These are phyloP conservation scores for Camillea tinctor DNA, from an alignment of 2,329 filamentous ascomycete species.

Conservation along the genomic window DNA sequence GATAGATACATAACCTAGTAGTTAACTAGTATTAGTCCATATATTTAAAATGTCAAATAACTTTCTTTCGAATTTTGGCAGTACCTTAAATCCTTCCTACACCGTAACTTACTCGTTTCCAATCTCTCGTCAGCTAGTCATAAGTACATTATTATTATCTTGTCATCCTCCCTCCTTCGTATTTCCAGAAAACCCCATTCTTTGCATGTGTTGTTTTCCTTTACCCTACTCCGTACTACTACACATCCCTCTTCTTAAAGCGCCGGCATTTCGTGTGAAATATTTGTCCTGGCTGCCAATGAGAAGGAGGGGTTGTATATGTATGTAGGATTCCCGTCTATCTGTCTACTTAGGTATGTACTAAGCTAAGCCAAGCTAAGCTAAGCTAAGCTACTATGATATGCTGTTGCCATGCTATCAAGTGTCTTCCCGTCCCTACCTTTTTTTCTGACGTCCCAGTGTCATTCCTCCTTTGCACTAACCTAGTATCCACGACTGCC, in stretches of 20 bases:
- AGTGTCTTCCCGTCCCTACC: too few species aligned
- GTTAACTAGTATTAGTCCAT: too few species aligned
- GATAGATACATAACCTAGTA: too few species aligned
- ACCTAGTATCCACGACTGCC: background rate
- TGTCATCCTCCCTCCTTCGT: background rate
- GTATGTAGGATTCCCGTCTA: too few species aligned
- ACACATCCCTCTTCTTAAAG: background rate
- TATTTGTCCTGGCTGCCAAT: background rate
- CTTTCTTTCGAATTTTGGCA: background rate
- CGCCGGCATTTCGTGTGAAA: background rate
- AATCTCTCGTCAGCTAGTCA: background rate
- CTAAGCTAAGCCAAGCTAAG: too few species aligned
- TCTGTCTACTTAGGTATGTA: too few species aligned
- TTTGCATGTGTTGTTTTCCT: background rate
- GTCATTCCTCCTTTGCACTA: background rate
- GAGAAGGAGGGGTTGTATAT: background rate
- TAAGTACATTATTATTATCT: background rate
- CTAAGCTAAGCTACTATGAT: too few species aligned
- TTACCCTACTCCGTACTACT: background rate
- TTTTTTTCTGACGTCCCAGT: too few species aligned
- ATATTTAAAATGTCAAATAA: too few species aligned
- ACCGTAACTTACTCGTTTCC: background rate
- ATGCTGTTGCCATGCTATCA: too few species aligned
- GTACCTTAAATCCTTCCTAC: background rate
- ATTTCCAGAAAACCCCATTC: background rate